Base-by-base conservation (phyloP, 2,329 filamentous ascomycete genomes). In the Fusarium musae region DNA sequence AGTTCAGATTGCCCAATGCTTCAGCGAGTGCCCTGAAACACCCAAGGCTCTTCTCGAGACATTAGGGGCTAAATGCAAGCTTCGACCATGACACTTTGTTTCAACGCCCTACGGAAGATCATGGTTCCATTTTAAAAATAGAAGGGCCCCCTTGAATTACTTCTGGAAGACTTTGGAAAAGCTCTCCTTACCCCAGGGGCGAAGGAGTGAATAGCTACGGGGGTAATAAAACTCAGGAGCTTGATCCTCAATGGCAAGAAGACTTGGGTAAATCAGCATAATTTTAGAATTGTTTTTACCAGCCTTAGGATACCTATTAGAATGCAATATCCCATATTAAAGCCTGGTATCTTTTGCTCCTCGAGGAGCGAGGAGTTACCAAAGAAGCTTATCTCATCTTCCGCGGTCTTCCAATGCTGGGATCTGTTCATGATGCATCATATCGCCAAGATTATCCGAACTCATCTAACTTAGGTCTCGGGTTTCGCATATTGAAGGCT, bases 401-500 rank as follows among this genome's bases (percentile, higher is more conserved):
- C 6, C 2, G 2, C 2, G 8, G 6, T 16, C 34, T 21, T 39
- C 8, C 13, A 11, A 28, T n/a, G 17, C 32, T 5, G 17, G 26
- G 32, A 8, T 28, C 9, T 12, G 23, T 37, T 37, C 9, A 21
- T 11, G 9, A 36, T 21, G 17, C 32, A 53, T 53, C n/a, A 26
- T 2, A 11, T 2, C 6, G 23, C 32, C 49, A 52, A 12, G 16
- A 26, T 3, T 8, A 19, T 12, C 2, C 3, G 12, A 26, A 16
- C 4, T 0, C 8, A n/a, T n/a, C 9, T n/a, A 17, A 6, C 1
- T 50, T 23, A 13, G 21, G 10, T 17, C 21, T 32, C 28, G 15
- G 15, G 5, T 3, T 12, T 50, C 17, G 49, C 49, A 53, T 37
- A 37, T 39, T 28, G 15, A 40, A 28, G 50, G 17, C 4, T 3